Base-by-base conservation (phyloP, 2,329 filamentous ascomycete genomes). In the Coniochaeta prunicola region DNA sequence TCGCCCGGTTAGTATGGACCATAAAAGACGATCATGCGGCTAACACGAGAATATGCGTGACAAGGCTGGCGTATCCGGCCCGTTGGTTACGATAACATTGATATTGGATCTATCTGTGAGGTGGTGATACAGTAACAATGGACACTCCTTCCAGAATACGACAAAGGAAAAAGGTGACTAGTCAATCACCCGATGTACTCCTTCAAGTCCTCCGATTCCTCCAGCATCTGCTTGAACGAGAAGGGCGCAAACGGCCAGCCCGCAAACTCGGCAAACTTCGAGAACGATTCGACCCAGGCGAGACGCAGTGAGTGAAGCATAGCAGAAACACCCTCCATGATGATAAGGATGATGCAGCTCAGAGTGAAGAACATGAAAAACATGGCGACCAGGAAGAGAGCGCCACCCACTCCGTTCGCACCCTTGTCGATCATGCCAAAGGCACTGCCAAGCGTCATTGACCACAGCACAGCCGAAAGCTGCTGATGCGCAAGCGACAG, bases 261-360 rank as follows among this genome's bases (percentile, higher is more conserved):
- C 60, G 90, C 89, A 69, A 94, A 94, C 71, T 96, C 87, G 74
- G 96, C 96, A 79, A 96, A 93, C 79, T 96, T 96, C 77, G 91
- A 96, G 86, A 97, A 97, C 19, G 92, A 93, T 75, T 97, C 93
- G 63, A 97, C 92, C 92, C 92, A 97, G 67, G 96, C 92, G 69
- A 97, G 78, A 80, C 92, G 85, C 66, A 97, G 82, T 61, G 88
- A 91, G 65, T 68, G 66, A 59, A 63, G 68, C 92, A 97, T 97
- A 67, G 92, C 92, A 75, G 89, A 93, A 33, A 93, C 96, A 64
- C 92, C 92, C 73, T 97, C 92, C 92, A 97, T 97, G 67, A 94
- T 86, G 66, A 94, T 93, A 59, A 97, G 79, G 64, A 97, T 82
- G 63, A 73, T 68, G 58, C 71, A 68, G 61, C 79, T 81, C n/a